phyloP scores from a whole-genome alignment of 805 yeast species.

The Kuraishia cidri region DNA sequence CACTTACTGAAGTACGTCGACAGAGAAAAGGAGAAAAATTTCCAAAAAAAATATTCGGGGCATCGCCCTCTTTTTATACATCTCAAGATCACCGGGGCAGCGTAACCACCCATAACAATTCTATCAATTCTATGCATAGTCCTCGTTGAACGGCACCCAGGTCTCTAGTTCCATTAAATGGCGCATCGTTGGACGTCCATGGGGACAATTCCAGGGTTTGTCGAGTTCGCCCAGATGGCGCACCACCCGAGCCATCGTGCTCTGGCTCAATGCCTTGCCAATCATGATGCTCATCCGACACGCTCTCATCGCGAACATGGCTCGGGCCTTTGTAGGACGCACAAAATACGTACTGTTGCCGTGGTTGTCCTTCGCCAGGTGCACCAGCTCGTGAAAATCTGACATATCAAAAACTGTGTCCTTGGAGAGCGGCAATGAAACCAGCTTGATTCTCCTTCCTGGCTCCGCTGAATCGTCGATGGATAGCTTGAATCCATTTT shows the following conservation, averaged over 20 bases:
- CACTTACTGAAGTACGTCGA: slow-evolving; percentile 8
- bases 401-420: slow-evolving; percentile 52
- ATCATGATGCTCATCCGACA: slow-evolving; percentile 93
- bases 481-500: slow-evolving; percentile 68
- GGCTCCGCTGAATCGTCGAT: slow-evolving; percentile 41
- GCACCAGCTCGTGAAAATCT: slow-evolving; percentile 74
- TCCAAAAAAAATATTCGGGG: too few relatives aligned
- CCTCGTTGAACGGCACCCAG: slow-evolving; percentile 34
- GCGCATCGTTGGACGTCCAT: slow-evolving; percentile 95
- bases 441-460: slow-evolving; percentile 46
- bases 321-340: slow-evolving; percentile 69
- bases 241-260: slow-evolving; percentile 64
- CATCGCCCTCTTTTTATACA: background rate
- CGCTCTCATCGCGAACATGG: slow-evolving; percentile 91
- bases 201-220: slow-evolving; percentile 97
- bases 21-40: slow-evolving; percentile 25
- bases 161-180: slow-evolving; percentile 61
- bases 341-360: slow-evolving; percentile 25
- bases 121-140: slow-evolving; percentile 17
- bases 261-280: slow-evolving; percentile 56
- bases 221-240: slow-evolving; percentile 59
- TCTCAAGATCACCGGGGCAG: background rate
- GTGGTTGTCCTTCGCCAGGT: slow-evolving; percentile 49
- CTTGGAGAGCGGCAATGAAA: slow-evolving; percentile 68
- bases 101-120: background rate